These are phyloP conservation scores for Monosporascus sp. DNA, from an alignment of 2,329 filamentous ascomycete species.

Conservation along the genomic window DNA sequence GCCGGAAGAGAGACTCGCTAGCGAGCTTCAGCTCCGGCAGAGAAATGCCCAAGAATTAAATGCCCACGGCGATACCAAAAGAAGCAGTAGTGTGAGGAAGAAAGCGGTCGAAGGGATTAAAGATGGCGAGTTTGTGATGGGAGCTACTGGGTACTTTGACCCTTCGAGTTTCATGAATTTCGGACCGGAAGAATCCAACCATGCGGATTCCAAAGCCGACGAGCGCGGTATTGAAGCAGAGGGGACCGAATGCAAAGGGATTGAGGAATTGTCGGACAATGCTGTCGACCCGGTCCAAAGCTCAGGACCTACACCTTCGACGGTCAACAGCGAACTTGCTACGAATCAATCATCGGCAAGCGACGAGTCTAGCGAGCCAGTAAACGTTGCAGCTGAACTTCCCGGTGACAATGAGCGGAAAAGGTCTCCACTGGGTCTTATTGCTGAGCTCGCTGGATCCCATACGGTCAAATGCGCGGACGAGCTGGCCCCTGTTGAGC, in stretches of 20 bases:
- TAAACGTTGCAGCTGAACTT: slow-evolving; percentile 12
- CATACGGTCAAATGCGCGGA: slow-evolving; percentile 26
- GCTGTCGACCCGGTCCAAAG: not conserved
- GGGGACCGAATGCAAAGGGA: not conserved
- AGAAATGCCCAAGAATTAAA: slow-evolving; percentile 18
- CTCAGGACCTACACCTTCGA: not conserved
- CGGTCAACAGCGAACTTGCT: not conserved
- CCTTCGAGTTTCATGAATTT: slow-evolving; percentile 49
- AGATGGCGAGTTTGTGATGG: slow-evolving; percentile 24
- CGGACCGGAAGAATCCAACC: slow-evolving; percentile 39
- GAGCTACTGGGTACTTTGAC: slow-evolving; percentile 37
- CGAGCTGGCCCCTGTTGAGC: slow-evolving; percentile 25
- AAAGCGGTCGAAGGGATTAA: slow-evolving; percentile 13
- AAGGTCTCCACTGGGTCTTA: slow-evolving; percentile 19
- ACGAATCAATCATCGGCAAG: not conserved
- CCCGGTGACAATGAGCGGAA: slow-evolving; percentile 8
- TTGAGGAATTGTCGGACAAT: not conserved
- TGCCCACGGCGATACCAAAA: slow-evolving; percentile 12
- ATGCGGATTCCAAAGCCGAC: slow-evolving; percentile 38
- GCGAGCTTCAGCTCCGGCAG: slow-evolving; percentile 43
- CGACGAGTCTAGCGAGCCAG: not conserved
- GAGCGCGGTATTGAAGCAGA: slow-evolving; percentile 28
- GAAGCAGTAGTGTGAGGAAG: slow-evolving; percentile 12
- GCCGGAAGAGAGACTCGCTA: slow-evolving; percentile 48
- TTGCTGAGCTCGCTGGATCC: slow-evolving; percentile 23